phyloP scores from a whole-genome alignment of 2,329 filamentous ascomycete genomes.

The Trichoderma oligosporum region DNA sequence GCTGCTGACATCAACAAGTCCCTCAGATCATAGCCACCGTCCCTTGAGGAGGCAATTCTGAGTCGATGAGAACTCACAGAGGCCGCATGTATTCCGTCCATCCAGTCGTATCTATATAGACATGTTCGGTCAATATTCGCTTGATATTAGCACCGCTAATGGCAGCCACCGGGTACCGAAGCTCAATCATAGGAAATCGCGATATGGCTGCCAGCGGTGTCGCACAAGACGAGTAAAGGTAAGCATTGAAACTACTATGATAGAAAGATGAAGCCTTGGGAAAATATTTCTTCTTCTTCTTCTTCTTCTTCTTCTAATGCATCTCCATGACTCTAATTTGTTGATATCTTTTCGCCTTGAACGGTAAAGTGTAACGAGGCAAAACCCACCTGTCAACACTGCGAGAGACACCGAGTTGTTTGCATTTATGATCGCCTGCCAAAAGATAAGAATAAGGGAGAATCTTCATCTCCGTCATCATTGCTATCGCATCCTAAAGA shows the following conservation, averaged over 20 bases:
- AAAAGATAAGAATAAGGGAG: neutral
- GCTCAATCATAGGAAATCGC: constrained; percentile 24
- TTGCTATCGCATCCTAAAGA: neutral
- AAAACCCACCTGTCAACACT: constrained; percentile 23
- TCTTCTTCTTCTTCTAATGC: neutral
- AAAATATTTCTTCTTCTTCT: neutral
- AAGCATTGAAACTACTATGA: no score
- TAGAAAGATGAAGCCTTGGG: neutral
- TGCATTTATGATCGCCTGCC: constrained; percentile 24
- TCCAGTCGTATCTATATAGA: neutral
- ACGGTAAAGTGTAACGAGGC: constrained; percentile 22
- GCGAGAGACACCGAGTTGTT: constrained; percentile 18
- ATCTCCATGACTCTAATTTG: neutral
- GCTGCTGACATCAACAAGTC: neutral
- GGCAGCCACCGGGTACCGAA: constrained; percentile 19
- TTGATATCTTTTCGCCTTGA: neutral
- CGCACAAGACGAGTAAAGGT: constrained; percentile 23
- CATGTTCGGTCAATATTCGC: constrained; percentile 22
- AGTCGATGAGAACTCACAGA: neutral
- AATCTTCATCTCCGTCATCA: constrained; percentile 9
- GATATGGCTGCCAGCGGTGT: constrained; percentile 24
- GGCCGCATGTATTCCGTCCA: no score
- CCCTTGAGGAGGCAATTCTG: neutral
- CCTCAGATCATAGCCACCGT: neutral
- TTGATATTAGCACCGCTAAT: constrained; percentile 1